Conservation (phyloP, 2,329 filamentous ascomycete genomes). For the Rugonectria rugulosa region DNA sequence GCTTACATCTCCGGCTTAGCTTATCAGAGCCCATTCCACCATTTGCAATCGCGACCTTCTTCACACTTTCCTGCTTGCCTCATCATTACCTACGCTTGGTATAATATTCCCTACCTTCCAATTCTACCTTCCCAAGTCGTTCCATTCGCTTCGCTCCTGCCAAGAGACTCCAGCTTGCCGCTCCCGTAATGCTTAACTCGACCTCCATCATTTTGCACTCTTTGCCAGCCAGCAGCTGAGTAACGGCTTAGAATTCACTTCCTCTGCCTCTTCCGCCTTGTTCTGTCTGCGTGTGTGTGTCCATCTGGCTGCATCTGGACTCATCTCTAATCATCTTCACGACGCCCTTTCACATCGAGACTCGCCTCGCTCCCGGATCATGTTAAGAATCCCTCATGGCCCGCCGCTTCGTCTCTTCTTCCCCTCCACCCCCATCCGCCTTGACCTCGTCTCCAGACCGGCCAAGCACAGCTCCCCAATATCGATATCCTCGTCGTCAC, state of each 20-base stretch:
- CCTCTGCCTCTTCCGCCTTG: background rate
- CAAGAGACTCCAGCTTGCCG: slow-evolving; percentile 1
- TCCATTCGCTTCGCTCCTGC: slow-evolving; percentile 21
- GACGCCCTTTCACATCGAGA: background rate
- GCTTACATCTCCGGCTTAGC: slow-evolving; percentile 4
- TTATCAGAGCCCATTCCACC: slow-evolving; percentile 15
- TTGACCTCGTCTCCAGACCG: background rate
- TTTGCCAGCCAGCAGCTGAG: slow-evolving; percentile 35
- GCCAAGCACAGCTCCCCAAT: background rate
- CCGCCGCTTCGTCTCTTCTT: slow-evolving; percentile 6
- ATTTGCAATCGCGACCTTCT: too few species aligned
- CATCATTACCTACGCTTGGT: slow-evolving; percentile 4
- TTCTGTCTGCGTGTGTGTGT: background rate
- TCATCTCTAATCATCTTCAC: background rate
- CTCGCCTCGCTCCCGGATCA: background rate
- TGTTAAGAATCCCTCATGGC: slow-evolving; percentile 4
- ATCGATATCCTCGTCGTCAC: too few species aligned
- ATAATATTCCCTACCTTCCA: slow-evolving; percentile 4
- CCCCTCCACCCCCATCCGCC: background rate
- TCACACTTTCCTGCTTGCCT: slow-evolving; percentile 6
- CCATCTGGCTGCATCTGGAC: slow-evolving; percentile 15
- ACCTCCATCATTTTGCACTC: slow-evolving; percentile 26
- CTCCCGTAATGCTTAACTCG: slow-evolving; percentile 26
- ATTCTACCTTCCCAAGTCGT: slow-evolving; percentile 13
- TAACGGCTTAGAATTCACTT: slow-evolving; percentile 33